Evolutionary conservation across 805 yeast genomes (phyloP).

Genomic region (Starmera amethionina): DNA sequence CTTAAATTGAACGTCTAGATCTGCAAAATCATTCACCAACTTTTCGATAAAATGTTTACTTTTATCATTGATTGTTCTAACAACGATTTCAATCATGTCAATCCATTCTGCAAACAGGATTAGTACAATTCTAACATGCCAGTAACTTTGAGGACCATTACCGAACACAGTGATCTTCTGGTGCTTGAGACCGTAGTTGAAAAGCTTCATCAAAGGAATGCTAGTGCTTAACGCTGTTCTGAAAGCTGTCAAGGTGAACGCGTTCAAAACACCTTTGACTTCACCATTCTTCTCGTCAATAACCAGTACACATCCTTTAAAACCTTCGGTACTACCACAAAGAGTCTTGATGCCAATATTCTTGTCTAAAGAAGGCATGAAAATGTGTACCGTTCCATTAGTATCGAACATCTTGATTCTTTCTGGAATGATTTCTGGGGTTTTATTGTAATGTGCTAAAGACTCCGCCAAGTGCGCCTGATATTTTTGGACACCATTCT

Average conservation of each 20-base stretch:
- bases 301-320: slow-evolving; percentile 46
- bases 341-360: slow-evolving; percentile 51
- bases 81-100: slow-evolving; percentile 32
- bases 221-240: slow-evolving; percentile 54
- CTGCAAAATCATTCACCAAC: slow-evolving; percentile 21
- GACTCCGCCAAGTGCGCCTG: slow-evolving; percentile 29
- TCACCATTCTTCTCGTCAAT: slow-evolving; percentile 42
- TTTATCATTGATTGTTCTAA: slow-evolving; percentile 34
- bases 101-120: slow-evolving; percentile 28
- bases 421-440: slow-evolving; percentile 42
- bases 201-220: slow-evolving; percentile 32
- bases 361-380: slow-evolving; percentile 57
- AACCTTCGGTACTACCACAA: slow-evolving; percentile 48
- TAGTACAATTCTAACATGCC: slow-evolving; percentile 45
- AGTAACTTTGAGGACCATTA: slow-evolving; percentile 52
- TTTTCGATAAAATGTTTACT: slow-evolving; percentile 11
- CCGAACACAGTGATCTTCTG: slow-evolving; percentile 38
- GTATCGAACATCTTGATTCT: slow-evolving; percentile 36
- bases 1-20: slow-evolving; percentile 13
- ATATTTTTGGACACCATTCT: slow-evolving; percentile 20
- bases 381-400: slow-evolving; percentile 37
- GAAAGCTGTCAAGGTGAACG: slow-evolving; percentile 51
- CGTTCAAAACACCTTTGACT: slow-evolving; percentile 44
- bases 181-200: slow-evolving; percentile 14
- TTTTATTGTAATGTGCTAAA: slow-evolving; percentile 29